Evolutionary conservation across 2,329 filamentous ascomycete genomes (phyloP).

Genomic region (Alternaria burnsii): DNA sequence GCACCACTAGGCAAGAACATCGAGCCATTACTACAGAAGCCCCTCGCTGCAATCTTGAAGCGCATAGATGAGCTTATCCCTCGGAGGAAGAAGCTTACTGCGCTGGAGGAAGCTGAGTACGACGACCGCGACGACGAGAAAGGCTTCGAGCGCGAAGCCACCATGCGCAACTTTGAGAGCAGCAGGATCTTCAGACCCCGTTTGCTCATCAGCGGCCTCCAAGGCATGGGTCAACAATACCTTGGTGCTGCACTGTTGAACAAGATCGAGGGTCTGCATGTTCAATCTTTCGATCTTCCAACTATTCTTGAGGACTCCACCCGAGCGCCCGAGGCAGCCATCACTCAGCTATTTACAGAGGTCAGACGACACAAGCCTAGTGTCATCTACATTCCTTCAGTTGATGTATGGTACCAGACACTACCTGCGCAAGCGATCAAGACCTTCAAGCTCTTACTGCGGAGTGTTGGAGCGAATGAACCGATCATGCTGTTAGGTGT

Average conservation of each 20-base stretch:
- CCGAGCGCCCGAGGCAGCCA: conserved; percentile 83
- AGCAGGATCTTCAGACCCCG: conserved; percentile 89
- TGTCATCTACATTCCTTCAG: conserved; percentile 91
- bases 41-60: conserved; percentile 73
- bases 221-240: conserved; percentile 95
- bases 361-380: conserved; percentile 94
- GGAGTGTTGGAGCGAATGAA: conserved; percentile 86
- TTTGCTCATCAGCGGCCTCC: conserved; percentile 79
- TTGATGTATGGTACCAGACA: conserved; percentile 86
- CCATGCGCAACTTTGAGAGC: conserved; percentile 77
- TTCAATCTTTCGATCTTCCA: conserved; percentile 92
- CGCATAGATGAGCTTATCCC: conserved; percentile 81
- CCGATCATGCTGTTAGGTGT: conserved; percentile 89
- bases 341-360: conserved; percentile 90
- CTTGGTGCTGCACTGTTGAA: conserved; percentile 85
- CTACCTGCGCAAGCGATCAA: conserved; percentile 72
- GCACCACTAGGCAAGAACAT: conserved; percentile 80
- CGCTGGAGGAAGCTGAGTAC: conserved; percentile 94
- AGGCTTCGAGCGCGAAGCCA: conserved; percentile 84
- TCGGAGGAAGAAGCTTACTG: conserved; percentile 84
- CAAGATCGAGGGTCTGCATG: conserved; percentile 90
- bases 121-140: conserved; percentile 82
- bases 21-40: conserved; percentile 79
- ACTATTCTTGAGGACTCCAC: conserved; percentile 84
- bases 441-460: conserved; percentile 83